phyloP scores from a whole-genome alignment of 2,329 filamentous ascomycete species.

The Arthroderma sp. region DNA sequence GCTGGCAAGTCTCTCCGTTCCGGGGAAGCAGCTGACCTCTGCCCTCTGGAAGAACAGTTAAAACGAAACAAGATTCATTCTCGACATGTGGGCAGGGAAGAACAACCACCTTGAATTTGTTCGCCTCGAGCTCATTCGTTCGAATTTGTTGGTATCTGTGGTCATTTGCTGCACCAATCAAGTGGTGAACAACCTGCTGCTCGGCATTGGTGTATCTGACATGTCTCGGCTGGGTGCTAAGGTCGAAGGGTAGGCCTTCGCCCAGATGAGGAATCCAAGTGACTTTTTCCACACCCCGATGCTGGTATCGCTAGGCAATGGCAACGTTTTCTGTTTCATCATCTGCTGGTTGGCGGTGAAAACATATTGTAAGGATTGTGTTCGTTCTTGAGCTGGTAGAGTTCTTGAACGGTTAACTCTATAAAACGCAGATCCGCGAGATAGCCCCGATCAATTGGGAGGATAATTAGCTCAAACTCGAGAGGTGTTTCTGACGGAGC shows the following conservation, averaged over 20 bases:
- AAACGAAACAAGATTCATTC: background rate
- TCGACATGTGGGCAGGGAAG: background rate
- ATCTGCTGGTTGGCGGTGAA: background rate
- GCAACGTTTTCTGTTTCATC: background rate
- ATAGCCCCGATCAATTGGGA: background rate
- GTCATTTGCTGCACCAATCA: background rate
- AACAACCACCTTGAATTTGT: background rate
- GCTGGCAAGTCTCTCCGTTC: background rate
- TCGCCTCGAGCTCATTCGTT: background rate
- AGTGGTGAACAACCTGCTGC: background rate
- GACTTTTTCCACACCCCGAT: no score
- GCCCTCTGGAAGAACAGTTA: background rate
- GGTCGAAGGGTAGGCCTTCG: background rate
- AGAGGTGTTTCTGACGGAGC: background rate
- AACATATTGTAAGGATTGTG: background rate
- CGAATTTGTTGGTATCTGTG: background rate
- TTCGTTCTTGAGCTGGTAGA: background rate
- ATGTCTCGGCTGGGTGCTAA: background rate
- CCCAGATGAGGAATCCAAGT: background rate
- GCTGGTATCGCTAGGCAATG: background rate
- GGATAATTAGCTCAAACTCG: background rate
- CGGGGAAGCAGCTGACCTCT: background rate
- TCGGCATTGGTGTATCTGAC: background rate
- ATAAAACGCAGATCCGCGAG: background rate
- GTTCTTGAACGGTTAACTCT: background rate